Conservation (phyloP, 1,284 basidiomycete species). For the Melampsora occidentalis region DNA sequence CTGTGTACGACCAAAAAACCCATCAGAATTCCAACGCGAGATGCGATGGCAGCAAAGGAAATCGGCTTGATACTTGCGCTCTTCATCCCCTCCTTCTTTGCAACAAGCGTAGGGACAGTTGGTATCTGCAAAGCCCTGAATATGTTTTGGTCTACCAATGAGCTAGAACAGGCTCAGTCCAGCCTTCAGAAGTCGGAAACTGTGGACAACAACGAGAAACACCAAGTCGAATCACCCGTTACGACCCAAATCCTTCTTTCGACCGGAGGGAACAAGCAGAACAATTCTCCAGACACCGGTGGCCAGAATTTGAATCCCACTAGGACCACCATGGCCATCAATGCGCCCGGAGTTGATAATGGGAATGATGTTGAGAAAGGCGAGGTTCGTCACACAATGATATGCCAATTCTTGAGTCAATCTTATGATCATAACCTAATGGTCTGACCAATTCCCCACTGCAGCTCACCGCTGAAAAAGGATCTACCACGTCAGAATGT, state of each 20-base stretch:
- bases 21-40: slow-evolving; percentile 29
- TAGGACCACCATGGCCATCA: neutral
- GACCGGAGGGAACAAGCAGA: neutral
- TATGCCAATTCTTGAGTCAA: too few relatives aligned
- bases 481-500: neutral
- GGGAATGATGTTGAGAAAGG: neutral
- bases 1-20: neutral
- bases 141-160: neutral
- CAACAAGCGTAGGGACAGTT: slow-evolving; percentile 35
- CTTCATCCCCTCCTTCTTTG: slow-evolving; percentile 27
- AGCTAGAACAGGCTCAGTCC: neutral
- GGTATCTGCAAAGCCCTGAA: slow-evolving; percentile 15
- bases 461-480: too few relatives aligned
- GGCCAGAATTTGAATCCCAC: neutral
- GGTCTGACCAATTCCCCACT: neutral
- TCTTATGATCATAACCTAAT: too few relatives aligned
- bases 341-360: neutral
- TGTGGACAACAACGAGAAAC: neutral
- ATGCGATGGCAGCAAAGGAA: slow-evolving; percentile 30
- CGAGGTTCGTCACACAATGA: neutral
- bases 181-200: neutral
- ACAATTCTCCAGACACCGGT: neutral
- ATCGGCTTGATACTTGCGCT: slow-evolving; percentile 33
- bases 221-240: neutral
- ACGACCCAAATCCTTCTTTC: neutral